Base-by-base conservation (phyloP, 805 yeast species). In the Lipomyces spencermartinsiae region DNA sequence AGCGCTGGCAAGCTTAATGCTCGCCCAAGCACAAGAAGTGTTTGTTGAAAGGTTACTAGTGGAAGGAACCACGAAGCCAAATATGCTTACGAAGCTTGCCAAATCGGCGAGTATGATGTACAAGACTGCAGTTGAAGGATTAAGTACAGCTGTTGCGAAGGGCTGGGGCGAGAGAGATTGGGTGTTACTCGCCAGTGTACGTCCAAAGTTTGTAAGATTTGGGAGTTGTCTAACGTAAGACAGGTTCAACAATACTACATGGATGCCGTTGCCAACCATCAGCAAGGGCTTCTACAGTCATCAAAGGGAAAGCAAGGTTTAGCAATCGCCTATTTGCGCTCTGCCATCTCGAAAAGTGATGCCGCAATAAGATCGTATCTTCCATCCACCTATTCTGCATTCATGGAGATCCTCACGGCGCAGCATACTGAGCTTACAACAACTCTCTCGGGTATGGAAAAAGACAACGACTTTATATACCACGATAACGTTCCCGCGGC, bases 21-120 rank as follows among this genome's bases (percentile, higher is more conserved):
- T 92, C 64, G 95, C 96, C 0, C 97, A 94, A 77, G 92, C 95
- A 2, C 97, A 93, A 76, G 97, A 95, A 72, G 84, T 90, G 6
- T 93, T 94, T 76, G 79, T 89, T 2, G 76, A 88, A 74, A 89
- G 87, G 71, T 85, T 87, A 8, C 76, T 92, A 49, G 79, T 78
- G 2, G 76, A 80, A 2, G 76, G 76, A 25, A 73, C 78, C 2
- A 76, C 84, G 7, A 90, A 90, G 75, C 86, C 88, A 55, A 85
- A 94, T 0, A 81, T 94, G 76, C 83, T 90, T n/a, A 82, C 97
- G 22, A 92, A 87, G 78, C 82, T 94, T 63, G 87, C 95, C n/a
- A 79, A 84, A 62, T 83, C 92, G 1, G 83, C 93, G 0, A 78
- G 88, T 3, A 76, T 78, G 4, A 79, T 86, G 65, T 93, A 87